Conservation (phyloP, 805 yeast genomes). For the Brettanomyces sp. region DNA sequence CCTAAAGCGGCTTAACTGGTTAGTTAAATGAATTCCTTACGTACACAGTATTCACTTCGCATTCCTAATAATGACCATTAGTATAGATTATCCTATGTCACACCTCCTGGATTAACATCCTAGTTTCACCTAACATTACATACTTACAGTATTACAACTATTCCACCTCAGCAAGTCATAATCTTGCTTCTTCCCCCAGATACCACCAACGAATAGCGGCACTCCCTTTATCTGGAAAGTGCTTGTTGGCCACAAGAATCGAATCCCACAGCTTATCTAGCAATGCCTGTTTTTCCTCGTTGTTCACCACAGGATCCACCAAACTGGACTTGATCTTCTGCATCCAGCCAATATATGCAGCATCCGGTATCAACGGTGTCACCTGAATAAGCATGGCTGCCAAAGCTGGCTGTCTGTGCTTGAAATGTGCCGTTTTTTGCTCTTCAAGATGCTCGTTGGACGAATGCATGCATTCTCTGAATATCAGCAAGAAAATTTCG, state of each 20-base stretch:
- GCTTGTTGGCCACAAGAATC: slow-evolving; percentile 39
- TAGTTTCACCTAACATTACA: background rate
- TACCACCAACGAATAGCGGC: slow-evolving; percentile 61
- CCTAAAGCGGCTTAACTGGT: too few species aligned
- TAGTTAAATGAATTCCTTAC: too few species aligned
- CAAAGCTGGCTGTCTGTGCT: slow-evolving; percentile 32
- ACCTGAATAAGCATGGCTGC: slow-evolving; percentile 38
- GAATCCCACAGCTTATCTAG: slow-evolving; percentile 40
- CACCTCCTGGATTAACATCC: background rate
- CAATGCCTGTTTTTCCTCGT: slow-evolving; percentile 30
- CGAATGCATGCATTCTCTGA: slow-evolving; percentile 28
- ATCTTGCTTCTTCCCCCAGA: background rate
- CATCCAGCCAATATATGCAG: slow-evolving; percentile 37
- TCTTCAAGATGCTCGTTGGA: background rate
- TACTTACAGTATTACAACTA: background rate
- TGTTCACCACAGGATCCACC: slow-evolving; percentile 17
- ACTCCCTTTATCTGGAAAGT: slow-evolving; percentile 47
- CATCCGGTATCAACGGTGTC: slow-evolving; percentile 42
- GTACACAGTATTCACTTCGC: too few species aligned
- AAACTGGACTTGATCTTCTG: slow-evolving; percentile 29
- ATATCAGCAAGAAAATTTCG: slow-evolving; percentile 32
- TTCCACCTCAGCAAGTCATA: background rate
- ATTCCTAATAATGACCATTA: too few species aligned
- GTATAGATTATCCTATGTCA: too few species aligned
- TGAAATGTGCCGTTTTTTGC: background rate